Conservation (phyloP, 1,284 basidiomycete species). For the Papiliotrema laurentii region DNA sequence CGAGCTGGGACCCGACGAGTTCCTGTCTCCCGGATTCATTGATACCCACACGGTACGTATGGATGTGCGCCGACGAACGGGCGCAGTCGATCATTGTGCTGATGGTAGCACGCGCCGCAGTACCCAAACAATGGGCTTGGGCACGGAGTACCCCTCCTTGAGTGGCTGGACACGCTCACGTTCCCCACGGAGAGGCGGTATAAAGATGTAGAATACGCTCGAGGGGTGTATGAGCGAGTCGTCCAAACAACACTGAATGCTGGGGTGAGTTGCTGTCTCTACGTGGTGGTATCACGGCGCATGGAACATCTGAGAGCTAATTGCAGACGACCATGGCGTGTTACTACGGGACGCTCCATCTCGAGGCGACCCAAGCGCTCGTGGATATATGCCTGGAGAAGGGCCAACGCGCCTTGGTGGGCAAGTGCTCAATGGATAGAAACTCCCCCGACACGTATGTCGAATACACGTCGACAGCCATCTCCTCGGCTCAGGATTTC, state of each 20-base stretch:
- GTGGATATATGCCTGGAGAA: constrained; percentile 66
- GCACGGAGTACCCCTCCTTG: constrained; percentile 64
- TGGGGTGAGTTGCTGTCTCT: constrained; percentile 57
- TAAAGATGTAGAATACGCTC: constrained; percentile 66
- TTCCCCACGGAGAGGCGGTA: constrained; percentile 87
- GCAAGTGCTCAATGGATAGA: constrained; percentile 91
- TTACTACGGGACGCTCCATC: constrained; percentile 83
- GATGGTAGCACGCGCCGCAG: constrained; percentile 74
- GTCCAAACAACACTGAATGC: constrained; percentile 69
- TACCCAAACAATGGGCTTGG: constrained; percentile 77
- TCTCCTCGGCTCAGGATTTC: constrained; percentile 61
- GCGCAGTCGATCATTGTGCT: background rate
- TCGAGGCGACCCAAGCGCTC: constrained; percentile 72
- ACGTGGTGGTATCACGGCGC: background rate
- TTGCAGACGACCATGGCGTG: constrained; percentile 84
- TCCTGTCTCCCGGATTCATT: constrained; percentile 81
- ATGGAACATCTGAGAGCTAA: background rate
- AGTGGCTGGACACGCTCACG: constrained; percentile 82
- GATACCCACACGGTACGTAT: constrained; percentile 77
- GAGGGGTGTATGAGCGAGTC: constrained; percentile 64
- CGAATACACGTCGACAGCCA: constrained; percentile 62
- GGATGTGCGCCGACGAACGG: background rate
- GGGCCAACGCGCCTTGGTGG: constrained; percentile 84
- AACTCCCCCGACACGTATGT: constrained; percentile 67
- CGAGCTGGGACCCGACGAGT: constrained; percentile 62